These are phyloP conservation scores for Aspergillus pseudotamarii DNA, from an alignment of 2,329 filamentous ascomycete genomes.

Conservation along the genomic window DNA sequence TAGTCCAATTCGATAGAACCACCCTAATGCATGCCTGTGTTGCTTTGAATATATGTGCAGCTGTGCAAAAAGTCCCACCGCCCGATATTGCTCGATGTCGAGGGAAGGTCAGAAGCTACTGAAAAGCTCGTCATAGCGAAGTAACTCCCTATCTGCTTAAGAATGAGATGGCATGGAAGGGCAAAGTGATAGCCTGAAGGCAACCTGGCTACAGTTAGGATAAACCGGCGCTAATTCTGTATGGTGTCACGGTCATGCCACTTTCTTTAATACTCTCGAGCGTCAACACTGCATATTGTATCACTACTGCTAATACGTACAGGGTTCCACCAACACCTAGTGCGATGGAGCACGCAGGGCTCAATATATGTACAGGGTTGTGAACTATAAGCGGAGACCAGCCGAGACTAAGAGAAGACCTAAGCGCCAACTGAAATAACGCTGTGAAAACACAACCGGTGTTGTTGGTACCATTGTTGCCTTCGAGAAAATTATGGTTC, in stretches of 20 bases:
- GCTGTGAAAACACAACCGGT: background rate
- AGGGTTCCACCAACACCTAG: background rate
- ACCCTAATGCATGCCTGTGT: too few relatives aligned
- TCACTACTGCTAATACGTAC: background rate
- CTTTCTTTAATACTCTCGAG: background rate
- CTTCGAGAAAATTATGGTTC: background rate
- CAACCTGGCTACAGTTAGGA: background rate
- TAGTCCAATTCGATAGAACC: background rate
- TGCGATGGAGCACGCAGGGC: background rate
- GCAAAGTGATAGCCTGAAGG: background rate
- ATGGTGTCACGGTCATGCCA: background rate
- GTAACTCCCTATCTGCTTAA: background rate
- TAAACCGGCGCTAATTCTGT: background rate
- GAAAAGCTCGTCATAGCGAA: background rate
- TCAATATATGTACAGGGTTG: background rate
- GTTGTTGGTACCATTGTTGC: background rate
- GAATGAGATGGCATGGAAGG: background rate
- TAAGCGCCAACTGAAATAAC: background rate
- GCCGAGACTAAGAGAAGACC: background rate
- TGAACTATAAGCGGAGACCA: background rate
- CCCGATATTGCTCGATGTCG: too few relatives aligned
- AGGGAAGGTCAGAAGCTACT: too few relatives aligned
- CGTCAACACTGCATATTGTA: background rate
- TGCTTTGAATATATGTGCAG: too few relatives aligned
- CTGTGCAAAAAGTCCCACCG: too few relatives aligned